Evolutionary conservation across 306 rosid genomes (phyloP).

Genomic region (Rosa rugosa): DNA sequence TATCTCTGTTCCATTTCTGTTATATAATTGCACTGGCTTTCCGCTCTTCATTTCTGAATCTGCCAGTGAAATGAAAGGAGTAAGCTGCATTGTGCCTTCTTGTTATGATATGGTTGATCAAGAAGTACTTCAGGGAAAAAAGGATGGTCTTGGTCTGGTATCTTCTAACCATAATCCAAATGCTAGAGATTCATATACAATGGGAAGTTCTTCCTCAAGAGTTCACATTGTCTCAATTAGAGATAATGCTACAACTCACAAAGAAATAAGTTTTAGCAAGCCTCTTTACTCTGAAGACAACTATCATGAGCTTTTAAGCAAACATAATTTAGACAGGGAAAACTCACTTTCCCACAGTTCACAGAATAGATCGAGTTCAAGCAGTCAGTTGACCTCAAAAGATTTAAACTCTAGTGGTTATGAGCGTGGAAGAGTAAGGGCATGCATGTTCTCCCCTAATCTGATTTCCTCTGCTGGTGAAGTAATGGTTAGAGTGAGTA

Average conservation of each 20-base stretch:
- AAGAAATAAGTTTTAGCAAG: constrained; percentile 25
- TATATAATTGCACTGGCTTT: constrained; percentile 85
- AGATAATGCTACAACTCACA: constrained; percentile 39
- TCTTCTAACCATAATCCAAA: constrained; percentile 36
- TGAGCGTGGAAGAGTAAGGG: constrained; percentile 59
- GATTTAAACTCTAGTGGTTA: constrained; percentile 42
- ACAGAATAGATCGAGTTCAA: constrained; percentile 31
- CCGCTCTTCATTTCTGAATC: constrained; percentile 62
- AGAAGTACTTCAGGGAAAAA: constrained; percentile 38
- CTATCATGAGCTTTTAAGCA: constrained; percentile 33
- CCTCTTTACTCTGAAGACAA: constrained; percentile 30
- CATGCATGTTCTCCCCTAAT: constrained; percentile 74
- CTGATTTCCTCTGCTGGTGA: constrained; percentile 57
- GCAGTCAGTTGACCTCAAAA: constrained; percentile 33
- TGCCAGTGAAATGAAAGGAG: constrained; percentile 43
- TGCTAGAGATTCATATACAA: constrained; percentile 30
- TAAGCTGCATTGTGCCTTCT: constrained; percentile 59
- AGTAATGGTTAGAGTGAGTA: constrained; percentile 64
- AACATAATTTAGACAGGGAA: constrained; percentile 25
- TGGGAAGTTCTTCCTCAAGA: constrained; percentile 26
- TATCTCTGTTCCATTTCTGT: constrained; percentile 73
- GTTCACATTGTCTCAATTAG: constrained; percentile 54
- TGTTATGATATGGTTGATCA: constrained; percentile 50
- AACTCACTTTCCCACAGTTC: constrained; percentile 34
- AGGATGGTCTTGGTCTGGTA: constrained; percentile 66